Base-by-base conservation (phyloP, 441 rosid species). In the Metrosideros polymorpha region DNA sequence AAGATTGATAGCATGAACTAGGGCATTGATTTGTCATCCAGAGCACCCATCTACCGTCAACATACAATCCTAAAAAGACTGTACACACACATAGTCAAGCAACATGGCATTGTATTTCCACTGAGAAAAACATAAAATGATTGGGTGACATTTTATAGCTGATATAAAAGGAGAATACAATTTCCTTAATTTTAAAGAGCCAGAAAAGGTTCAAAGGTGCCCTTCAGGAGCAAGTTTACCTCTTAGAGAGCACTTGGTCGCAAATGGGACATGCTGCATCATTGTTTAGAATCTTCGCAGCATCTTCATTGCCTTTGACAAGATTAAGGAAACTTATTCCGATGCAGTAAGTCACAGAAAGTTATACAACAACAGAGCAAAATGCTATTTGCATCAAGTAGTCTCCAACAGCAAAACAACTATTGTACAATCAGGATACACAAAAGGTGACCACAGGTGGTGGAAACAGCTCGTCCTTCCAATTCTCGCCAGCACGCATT, bases 401-500 rank as follows among this genome's bases (percentile, higher is more conserved):
- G 54, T 84, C n/a, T 59, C 55, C 49, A 84, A 87, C 66, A 32
- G 39, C 24, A 79, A 29, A 85, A 71, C 47, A 71, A 87, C 47
- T 77, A 84, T 52, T 59, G 76, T 86, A 84, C 52, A 55, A 86
- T 56, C 83, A 29, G 94, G 93, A 93, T 96, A 97, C 98, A 98
- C 87, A 96, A 89, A 59, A 98, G 91, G 87, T 98, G 98, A 85
- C 98, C 99, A 71, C 99, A 97, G n/a, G 98, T 95, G 57, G 99
- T 96, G 88, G 96, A 86, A 87, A 98, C 84, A 12, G 99, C 99
- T 75, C 95, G 94, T 84, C 98, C 98, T 89, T 96, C 98, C 90
- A 98, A 88, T 88, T 98, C 99, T 87, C 95, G 95, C 99, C 99
- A 96, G 89, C 99, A 98, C 2, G 96, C 95, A 29, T 96, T 96